Percentiles rank a stretch among this genome's conserved stretches.
These are phyloP conservation scores for Iris macrosiphon DNA, from an alignment of 106 monocot species.

Conservation along the genomic window DNA sequence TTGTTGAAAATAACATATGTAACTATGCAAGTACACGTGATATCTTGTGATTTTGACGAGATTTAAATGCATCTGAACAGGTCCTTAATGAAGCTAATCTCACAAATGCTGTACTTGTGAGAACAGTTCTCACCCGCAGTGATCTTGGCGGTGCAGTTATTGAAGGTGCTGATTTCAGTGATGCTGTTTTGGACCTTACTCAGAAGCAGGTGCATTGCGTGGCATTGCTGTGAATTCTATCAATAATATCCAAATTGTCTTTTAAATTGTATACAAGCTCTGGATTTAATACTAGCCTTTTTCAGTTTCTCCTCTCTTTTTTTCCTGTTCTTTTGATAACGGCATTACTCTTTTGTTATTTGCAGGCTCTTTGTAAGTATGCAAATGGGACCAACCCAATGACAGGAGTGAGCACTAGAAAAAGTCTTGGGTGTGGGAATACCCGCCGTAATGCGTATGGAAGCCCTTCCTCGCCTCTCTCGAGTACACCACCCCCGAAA, in stretches of 20 bases:
- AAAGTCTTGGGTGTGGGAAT: conserved; percentile 87
- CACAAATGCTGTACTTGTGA: conserved; percentile 86
- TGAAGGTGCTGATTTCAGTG: conserved; percentile 96
- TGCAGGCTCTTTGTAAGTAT: conserved; percentile 94
- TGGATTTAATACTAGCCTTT: not conserved
- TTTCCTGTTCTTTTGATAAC: too few species aligned
- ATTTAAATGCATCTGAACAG: conserved; percentile 19
- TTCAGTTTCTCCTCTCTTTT: too few species aligned
- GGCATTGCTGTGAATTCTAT: not conserved
- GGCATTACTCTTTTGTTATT: conserved; percentile 10
- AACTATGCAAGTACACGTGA: too few species aligned
- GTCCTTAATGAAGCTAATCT: conserved; percentile 99
- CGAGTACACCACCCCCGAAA: conserved; percentile 79
- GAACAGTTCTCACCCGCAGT: conserved; percentile 94
- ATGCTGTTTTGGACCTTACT: conserved; percentile 87
- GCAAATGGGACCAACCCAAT: conserved; percentile 81
- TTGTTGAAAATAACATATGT: too few species aligned
- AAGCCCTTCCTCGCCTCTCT: conserved; percentile 89
- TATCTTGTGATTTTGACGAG: too few species aligned
- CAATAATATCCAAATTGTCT: not conserved
- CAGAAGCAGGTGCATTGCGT: conserved; percentile 73
- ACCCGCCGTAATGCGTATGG: conserved; percentile 85
- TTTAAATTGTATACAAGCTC: not conserved
- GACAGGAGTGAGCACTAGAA: conserved; percentile 79
- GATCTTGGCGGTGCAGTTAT: conserved; percentile 92